Evolutionary conservation across 768 basidiomycete species (phyloP).

Genomic region (Infundibulicybe gibba): DNA sequence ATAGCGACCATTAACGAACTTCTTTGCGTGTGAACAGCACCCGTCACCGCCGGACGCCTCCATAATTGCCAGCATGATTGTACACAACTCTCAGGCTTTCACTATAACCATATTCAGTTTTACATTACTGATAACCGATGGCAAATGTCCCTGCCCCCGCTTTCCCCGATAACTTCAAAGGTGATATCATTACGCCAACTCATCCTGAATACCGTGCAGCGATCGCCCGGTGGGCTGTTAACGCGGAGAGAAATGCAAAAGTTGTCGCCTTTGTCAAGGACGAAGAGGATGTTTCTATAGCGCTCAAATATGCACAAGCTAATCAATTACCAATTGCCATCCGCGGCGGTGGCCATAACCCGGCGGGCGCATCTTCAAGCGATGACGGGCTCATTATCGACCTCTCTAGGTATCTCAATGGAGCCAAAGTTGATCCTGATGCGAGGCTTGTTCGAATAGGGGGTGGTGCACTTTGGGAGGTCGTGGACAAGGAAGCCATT

Average conservation of each 20-base stretch:
- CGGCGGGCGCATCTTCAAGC: constrained; percentile 27
- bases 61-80: too few species aligned
- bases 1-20: too few species aligned
- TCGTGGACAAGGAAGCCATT: constrained; percentile 32
- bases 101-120: too few species aligned
- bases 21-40: too few species aligned
- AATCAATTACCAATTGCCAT: constrained; percentile 23
- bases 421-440: constrained; percentile 25
- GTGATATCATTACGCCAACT: constrained; percentile 8
- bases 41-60: too few species aligned
- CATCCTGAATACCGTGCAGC: constrained; percentile 10
- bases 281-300: constrained; percentile 7
- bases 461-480: constrained; percentile 34
- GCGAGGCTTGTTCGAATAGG: constrained; percentile 27
- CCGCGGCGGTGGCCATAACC: constrained; percentile 32
- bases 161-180: constrained; percentile 4
- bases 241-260: constrained; percentile 12
- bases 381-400: constrained; percentile 38
- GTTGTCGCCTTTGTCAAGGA: constrained; percentile 15
- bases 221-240: constrained; percentile 15
- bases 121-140: not conserved
- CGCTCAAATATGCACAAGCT: constrained; percentile 9
- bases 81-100: too few species aligned
- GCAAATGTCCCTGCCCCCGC: not conserved
- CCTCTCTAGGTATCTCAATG: constrained; percentile 18